These are phyloP conservation scores for Coprinellus aureogranulatus DNA, from an alignment of 768 basidiomycete species.

Conservation along the genomic window DNA sequence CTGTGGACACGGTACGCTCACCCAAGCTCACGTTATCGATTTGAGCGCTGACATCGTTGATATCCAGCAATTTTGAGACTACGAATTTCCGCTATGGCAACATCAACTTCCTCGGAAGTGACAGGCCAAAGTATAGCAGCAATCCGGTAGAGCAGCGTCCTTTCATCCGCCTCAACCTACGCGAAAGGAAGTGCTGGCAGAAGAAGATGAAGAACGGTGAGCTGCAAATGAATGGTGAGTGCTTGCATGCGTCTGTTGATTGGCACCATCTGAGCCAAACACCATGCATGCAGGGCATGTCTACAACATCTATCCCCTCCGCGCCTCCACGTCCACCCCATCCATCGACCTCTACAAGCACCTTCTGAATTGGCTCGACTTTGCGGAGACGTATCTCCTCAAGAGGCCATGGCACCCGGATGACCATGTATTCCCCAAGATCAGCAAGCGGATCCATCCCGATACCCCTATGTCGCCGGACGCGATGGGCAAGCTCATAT, in stretches of 20 bases:
- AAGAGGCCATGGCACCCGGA: neutral
- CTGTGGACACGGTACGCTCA: neutral
- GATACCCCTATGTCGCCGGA: neutral
- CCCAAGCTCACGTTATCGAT: neutral
- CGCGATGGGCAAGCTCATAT: neutral
- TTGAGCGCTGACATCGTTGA: neutral
- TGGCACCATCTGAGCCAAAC: neutral
- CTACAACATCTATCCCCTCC: conserved; percentile 1
- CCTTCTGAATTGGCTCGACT: neutral
- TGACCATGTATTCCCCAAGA: neutral
- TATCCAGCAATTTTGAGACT: neutral
- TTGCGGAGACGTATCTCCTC: neutral
- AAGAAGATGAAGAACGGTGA: conserved; percentile 4
- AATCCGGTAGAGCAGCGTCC: neutral
- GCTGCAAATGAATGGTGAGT: conserved; percentile 1
- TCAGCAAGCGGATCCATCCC: neutral
- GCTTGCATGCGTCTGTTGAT: neutral
- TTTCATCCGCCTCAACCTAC: neutral
- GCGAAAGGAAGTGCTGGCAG: conserved; percentile 1
- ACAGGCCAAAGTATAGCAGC: neutral
- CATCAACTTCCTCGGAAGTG: neutral
- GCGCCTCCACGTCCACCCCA: neutral
- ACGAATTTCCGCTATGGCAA: neutral
- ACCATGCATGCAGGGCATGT: neutral
- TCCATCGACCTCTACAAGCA: neutral